Percentiles rank a stretch among this genome's conserved stretches.
phyloP scores from a whole-genome alignment of 225 moss, liverwort and hornwort genomes.

The Climacium dendroides region DNA sequence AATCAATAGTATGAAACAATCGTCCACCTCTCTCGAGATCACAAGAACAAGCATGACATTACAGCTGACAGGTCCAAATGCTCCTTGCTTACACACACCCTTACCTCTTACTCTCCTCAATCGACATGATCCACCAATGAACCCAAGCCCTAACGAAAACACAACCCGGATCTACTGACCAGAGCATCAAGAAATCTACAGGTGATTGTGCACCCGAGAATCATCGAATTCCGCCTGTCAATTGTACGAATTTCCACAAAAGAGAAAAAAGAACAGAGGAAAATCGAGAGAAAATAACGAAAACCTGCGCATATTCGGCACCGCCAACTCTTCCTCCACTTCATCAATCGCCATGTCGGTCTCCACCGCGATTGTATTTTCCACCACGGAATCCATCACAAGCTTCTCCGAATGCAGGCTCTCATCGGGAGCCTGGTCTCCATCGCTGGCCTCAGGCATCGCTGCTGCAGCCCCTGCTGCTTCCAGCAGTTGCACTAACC shows the following conservation, averaged over 20 bases:
- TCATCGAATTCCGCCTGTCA: neutral
- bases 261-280: neutral
- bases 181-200: neutral
- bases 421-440: neutral
- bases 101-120: neutral
- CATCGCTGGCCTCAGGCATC: constrained; percentile 24
- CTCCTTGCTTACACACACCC: neutral
- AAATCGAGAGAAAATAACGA: neutral
- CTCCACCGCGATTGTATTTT: neutral
- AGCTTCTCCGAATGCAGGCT: neutral
- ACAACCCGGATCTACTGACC: neutral
- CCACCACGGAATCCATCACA: neutral
- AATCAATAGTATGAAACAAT: neutral
- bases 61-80: neutral
- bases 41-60: neutral
- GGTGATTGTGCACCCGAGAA: neutral
- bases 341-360: neutral
- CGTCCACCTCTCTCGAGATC: neutral
- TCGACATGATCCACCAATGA: neutral
- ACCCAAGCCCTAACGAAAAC: neutral
- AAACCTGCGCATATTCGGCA: constrained; percentile 43
- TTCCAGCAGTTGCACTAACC: constrained; percentile 20
- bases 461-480: constrained; percentile 6
- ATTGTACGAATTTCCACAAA: neutral
- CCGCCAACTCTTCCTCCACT: constrained; percentile 14